A percentile compares a stretch with the other conserved stretches of the same genome.
phyloP scores from a whole-genome alignment of 768 basidiomycete species.

The Kwoniella sp. region DNA sequence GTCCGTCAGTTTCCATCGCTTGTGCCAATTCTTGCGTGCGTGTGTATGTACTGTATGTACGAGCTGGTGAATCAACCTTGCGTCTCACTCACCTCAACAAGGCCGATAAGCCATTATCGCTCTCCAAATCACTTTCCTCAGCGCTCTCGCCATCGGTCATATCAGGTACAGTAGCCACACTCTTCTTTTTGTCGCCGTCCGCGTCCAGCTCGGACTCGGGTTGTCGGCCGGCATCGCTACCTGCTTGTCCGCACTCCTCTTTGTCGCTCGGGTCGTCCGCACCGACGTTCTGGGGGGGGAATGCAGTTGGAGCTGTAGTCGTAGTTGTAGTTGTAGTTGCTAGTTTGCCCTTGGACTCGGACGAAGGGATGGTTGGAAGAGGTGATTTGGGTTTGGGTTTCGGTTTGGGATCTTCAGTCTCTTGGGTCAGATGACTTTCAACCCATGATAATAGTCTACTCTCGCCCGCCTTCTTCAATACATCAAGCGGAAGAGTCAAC shows the following conservation, averaged over 20 bases:
- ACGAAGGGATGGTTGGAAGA: neutral
- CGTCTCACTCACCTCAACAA: constrained; percentile 33
- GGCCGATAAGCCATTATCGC: constrained; percentile 34
- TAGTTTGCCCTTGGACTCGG: too few relatives aligned
- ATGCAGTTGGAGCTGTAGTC: too few relatives aligned
- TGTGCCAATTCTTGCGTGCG: too few relatives aligned
- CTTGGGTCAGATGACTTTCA: neutral
- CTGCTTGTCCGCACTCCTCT: too few relatives aligned
- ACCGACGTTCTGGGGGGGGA: too few relatives aligned
- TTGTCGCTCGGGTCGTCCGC: too few relatives aligned
- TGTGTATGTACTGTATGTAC: too few relatives aligned
- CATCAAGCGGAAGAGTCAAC: constrained; percentile 21
- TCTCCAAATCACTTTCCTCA: constrained; percentile 38
- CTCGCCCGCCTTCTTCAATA: neutral
- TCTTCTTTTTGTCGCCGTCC: constrained; percentile 3
- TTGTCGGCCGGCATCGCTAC: neutral
- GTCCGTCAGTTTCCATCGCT: neutral
- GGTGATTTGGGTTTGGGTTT: neutral
- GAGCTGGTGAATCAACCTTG: too few relatives aligned
- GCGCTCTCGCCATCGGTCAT: constrained; percentile 48
- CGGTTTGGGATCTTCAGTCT: neutral
- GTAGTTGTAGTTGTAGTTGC: too few relatives aligned
- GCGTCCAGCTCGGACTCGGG: neutral
- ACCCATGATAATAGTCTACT: constrained; percentile 10
- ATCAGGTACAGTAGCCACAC: constrained; percentile 28